phyloP scores from a whole-genome alignment of 1,284 basidiomycete species.

The Leccinum pallidistipes region DNA sequence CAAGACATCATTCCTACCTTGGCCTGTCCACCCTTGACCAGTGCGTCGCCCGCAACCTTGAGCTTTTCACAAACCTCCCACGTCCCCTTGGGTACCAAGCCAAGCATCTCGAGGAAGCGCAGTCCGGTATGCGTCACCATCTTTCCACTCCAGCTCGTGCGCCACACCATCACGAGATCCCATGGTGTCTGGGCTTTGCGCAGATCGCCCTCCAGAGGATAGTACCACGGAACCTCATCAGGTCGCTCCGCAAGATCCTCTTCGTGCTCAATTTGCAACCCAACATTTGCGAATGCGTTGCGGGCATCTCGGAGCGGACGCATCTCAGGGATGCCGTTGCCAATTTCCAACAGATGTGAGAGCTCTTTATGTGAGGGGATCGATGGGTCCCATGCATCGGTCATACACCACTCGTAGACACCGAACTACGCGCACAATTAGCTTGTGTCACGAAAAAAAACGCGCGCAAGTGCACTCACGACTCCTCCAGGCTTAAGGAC shows the following conservation, averaged over 20 bases:
- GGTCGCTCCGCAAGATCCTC: slow-evolving; percentile 91
- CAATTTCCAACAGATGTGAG: slow-evolving; percentile 88
- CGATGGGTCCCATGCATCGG: slow-evolving; percentile 88
- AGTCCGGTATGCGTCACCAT: slow-evolving; percentile 84
- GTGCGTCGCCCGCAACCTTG: slow-evolving; percentile 77
- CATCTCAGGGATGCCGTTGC: slow-evolving; percentile 99
- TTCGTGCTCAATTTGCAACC: slow-evolving; percentile 89
- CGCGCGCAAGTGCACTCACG: slow-evolving; percentile 50
- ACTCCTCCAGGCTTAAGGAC: slow-evolving; percentile 97
- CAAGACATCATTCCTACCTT: slow-evolving; percentile 58
- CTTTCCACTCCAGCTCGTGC: slow-evolving; percentile 88
- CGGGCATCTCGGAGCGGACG: slow-evolving; percentile 75
- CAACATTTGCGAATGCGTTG: slow-evolving; percentile 80
- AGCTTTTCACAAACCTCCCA: slow-evolving; percentile 88
- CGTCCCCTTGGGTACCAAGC: slow-evolving; percentile 91
- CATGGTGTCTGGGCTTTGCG: slow-evolving; percentile 91
- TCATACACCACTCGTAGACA: slow-evolving; percentile 99
- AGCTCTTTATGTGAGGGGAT: slow-evolving; percentile 90
- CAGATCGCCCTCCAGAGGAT: slow-evolving; percentile 93
- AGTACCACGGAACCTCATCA: slow-evolving; percentile 91
- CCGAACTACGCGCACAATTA: slow-evolving; percentile 67
- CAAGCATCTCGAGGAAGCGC: slow-evolving; percentile 76
- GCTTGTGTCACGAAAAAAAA: background rate
- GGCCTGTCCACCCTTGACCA: slow-evolving; percentile 83
- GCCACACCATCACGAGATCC: slow-evolving; percentile 88